Evolutionary conservation across 768 basidiomycete species (phyloP).

Genomic region (Gloeophyllum trabeum): DNA sequence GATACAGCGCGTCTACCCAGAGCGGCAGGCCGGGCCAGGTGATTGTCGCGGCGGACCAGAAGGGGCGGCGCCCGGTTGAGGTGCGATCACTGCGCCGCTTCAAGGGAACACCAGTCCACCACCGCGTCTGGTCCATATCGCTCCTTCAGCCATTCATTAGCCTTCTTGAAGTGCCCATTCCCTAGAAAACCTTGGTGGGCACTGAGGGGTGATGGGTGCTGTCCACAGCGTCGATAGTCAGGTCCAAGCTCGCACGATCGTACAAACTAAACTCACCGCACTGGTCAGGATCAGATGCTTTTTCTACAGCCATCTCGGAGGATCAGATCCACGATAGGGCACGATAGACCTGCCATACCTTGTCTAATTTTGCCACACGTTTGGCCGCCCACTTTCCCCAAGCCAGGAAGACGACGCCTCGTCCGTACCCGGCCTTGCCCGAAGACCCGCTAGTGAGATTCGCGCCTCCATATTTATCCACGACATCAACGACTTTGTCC

Average conservation of each 20-base stretch:
- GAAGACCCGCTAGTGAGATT: constrained; percentile 33
- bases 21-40: no score
- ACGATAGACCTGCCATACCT: constrained; percentile 49
- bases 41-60: no score
- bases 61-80: no score
- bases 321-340: no score
- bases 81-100: no score
- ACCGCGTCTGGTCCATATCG: constrained; percentile 63
- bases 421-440: constrained; percentile 39
- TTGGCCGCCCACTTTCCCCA: constrained; percentile 88
- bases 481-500: constrained; percentile 65
- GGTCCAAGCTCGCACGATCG: no score
- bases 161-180: constrained; percentile 79
- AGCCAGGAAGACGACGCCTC: constrained; percentile 78
- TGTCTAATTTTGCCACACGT: constrained; percentile 65
- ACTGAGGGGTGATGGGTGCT: constrained; percentile 82
- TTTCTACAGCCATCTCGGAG: constrained; percentile 35
- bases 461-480: constrained; percentile 67
- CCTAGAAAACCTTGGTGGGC: constrained; percentile 77
- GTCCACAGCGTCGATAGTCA: constrained; percentile 6
- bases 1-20: no score
- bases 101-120: constrained; percentile 65
- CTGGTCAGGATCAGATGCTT: constrained; percentile 76
- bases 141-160: constrained; percentile 78
- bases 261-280: constrained; percentile 49